phyloP scores from a whole-genome alignment of 345 rosid genomes.

The Gynandropsis gynandra region DNA sequence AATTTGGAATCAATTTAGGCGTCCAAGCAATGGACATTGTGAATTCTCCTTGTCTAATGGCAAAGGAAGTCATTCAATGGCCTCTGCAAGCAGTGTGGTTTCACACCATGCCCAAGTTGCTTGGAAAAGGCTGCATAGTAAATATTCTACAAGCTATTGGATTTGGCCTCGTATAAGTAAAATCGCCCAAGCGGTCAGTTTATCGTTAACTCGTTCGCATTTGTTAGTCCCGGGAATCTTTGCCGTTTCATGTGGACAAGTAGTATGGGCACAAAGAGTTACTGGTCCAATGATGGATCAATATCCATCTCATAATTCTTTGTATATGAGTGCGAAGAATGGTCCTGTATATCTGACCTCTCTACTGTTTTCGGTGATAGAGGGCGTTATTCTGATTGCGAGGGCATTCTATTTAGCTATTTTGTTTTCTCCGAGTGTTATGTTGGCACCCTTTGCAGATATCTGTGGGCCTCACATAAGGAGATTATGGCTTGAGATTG shows the following conservation, averaged over 20 bases:
- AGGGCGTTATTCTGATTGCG: slow-evolving; percentile 48
- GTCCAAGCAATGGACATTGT: slow-evolving; percentile 20
- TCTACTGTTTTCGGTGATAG: slow-evolving; percentile 36
- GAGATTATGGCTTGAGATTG: slow-evolving; percentile 55
- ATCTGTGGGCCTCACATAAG: slow-evolving; percentile 51
- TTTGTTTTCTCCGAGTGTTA: slow-evolving; percentile 68
- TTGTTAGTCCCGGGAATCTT: slow-evolving; percentile 48
- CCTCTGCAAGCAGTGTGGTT: slow-evolving; percentile 33
- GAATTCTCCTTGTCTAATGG: background rate
- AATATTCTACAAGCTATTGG: slow-evolving; percentile 29
- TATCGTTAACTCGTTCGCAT: slow-evolving; percentile 73
- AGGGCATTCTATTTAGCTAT: slow-evolving; percentile 66
- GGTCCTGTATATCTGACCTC: slow-evolving; percentile 51
- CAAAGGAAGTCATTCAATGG: slow-evolving; percentile 16
- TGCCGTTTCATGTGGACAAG: slow-evolving; percentile 52
- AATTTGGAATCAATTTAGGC: slow-evolving; percentile 14
- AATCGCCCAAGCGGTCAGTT: slow-evolving; percentile 75
- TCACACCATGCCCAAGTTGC: slow-evolving; percentile 47
- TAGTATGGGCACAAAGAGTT: slow-evolving; percentile 51
- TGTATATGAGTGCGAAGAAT: slow-evolving; percentile 48
- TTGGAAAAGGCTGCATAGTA: slow-evolving; percentile 55
- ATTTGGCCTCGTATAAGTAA: slow-evolving; percentile 41
- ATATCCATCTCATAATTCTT: slow-evolving; percentile 44
- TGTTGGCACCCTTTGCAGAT: slow-evolving; percentile 70
- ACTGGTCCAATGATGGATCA: slow-evolving; percentile 30